Evolutionary conservation across 2,329 filamentous ascomycete species (phyloP).

Genomic region (Beauveria australis): DNA sequence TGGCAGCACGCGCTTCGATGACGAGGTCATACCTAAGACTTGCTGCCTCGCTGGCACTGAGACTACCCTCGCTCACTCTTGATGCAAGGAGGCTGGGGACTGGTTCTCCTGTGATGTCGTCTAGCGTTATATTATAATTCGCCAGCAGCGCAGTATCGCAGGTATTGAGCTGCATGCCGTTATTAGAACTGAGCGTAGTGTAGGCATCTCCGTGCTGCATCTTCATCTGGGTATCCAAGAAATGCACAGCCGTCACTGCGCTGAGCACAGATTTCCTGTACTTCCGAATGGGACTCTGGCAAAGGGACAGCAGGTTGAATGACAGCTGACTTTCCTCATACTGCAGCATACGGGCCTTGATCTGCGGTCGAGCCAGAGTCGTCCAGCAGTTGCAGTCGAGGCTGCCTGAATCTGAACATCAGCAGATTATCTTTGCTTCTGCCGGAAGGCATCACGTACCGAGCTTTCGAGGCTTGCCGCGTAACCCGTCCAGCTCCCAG

Average conservation of each 20-base stretch:
- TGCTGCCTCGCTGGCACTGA: constrained; percentile 21
- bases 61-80: background rate
- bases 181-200: background rate
- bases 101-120: background rate
- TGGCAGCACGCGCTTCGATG: constrained; percentile 32
- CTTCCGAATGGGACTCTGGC: constrained; percentile 51
- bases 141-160: background rate
- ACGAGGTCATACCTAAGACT: constrained; percentile 31
- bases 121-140: background rate
- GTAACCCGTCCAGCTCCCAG: constrained; percentile 85
- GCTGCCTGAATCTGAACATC: constrained; percentile 15
- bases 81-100: background rate
- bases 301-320: constrained; percentile 73
- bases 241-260: constrained; percentile 31
- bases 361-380: constrained; percentile 51
- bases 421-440: background rate
- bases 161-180: background rate
- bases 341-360: constrained; percentile 58
- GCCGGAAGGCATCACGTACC: constrained; percentile 17
- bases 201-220: background rate
- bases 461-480: constrained; percentile 51
- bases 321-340: constrained; percentile 57
- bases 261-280: constrained; percentile 39
- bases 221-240: constrained; percentile 27
- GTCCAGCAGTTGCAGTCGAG: constrained; percentile 51